Evolutionary conservation across 83 land plant species (phyloP).

Genomic region (Diphasiastrum complanatum): DNA sequence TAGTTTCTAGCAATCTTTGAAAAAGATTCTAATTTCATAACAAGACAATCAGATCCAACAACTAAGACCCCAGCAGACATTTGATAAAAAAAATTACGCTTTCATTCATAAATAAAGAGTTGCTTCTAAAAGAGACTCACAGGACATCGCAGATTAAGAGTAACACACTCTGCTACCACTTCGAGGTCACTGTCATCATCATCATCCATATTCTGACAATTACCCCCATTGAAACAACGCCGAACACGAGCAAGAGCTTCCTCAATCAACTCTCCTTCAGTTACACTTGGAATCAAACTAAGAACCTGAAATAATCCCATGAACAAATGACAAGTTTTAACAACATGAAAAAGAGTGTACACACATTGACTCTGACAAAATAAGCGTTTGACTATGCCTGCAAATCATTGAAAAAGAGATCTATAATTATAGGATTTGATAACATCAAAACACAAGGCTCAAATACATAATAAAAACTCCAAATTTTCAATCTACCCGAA

Average conservation of each 20-base stretch:
- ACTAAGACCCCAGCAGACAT: not conserved
- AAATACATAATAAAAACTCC: too few relatives aligned
- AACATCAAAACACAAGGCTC: too few relatives aligned
- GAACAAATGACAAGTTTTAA: too few relatives aligned
- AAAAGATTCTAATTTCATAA: not conserved
- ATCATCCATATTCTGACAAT: constrained; percentile 28
- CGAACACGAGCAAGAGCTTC: constrained; percentile 38
- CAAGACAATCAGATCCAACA: not conserved
- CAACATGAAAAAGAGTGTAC: too few relatives aligned
- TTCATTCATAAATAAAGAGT: not conserved
- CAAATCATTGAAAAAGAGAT: too few relatives aligned
- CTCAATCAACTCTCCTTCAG: constrained; percentile 15
- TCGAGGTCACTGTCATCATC: constrained; percentile 78
- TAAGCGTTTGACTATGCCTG: too few relatives aligned
- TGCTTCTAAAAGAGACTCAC: constrained; percentile 44
- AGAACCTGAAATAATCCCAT: constrained; percentile 22
- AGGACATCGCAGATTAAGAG: constrained; percentile 89
- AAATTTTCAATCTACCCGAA: too few relatives aligned
- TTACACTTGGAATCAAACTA: constrained; percentile 14
- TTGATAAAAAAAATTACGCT: not conserved
- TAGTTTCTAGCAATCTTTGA: too few relatives aligned
- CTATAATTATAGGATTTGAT: too few relatives aligned
- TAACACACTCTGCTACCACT: constrained; percentile 79
- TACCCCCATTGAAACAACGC: constrained; percentile 84
- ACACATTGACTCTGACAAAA: too few relatives aligned